Evolutionary conservation across 148 eudicot species (phyloP).

Genomic region (Rhododendron ovatum): DNA sequence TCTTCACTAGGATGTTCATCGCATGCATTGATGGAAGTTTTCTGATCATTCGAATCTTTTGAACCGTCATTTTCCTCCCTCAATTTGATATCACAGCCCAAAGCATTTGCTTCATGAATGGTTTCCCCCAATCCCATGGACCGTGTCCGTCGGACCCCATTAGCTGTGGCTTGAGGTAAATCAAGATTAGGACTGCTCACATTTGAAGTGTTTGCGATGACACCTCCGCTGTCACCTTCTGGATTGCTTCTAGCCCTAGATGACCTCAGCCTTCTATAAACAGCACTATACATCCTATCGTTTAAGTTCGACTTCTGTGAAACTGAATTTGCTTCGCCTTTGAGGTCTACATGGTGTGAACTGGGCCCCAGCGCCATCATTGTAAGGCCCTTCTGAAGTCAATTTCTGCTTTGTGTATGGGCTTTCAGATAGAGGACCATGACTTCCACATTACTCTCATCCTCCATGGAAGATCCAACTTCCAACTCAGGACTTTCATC

Average conservation of each 20-base stretch:
- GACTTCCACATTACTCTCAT: constrained; percentile 21
- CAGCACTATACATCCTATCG: constrained; percentile 74
- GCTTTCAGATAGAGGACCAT: constrained; percentile 17
- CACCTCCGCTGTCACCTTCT: constrained; percentile 32
- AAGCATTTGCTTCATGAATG: constrained; percentile 28
- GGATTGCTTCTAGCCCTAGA: constrained; percentile 37
- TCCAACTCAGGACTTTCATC: constrained; percentile 20
- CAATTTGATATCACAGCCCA: constrained; percentile 17
- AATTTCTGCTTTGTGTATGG: constrained; percentile 22
- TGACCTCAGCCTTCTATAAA: constrained; percentile 84
- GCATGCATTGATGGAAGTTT: constrained; percentile 25
- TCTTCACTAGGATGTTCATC: constrained; percentile 46
- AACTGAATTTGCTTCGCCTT: constrained; percentile 29
- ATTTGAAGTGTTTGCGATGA: constrained; percentile 48
- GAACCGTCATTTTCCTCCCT: constrained; percentile 26
- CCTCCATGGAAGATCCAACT: constrained; percentile 13
- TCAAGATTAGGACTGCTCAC: constrained; percentile 29
- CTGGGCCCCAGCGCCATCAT: constrained; percentile 17
- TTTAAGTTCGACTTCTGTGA: constrained; percentile 30
- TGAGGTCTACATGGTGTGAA: constrained; percentile 23
- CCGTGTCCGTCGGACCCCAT: constrained; percentile 30
- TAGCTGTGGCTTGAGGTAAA: constrained; percentile 19
- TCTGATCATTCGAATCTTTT: constrained; percentile 33
- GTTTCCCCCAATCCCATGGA: constrained; percentile 25
- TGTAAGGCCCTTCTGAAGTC: constrained; percentile 14